Percentiles rank a stretch among this genome's conserved stretches.
These are phyloP conservation scores for Fermentozyma sake DNA, from an alignment of 1,139 yeast genomes.

Conservation along the genomic window DNA sequence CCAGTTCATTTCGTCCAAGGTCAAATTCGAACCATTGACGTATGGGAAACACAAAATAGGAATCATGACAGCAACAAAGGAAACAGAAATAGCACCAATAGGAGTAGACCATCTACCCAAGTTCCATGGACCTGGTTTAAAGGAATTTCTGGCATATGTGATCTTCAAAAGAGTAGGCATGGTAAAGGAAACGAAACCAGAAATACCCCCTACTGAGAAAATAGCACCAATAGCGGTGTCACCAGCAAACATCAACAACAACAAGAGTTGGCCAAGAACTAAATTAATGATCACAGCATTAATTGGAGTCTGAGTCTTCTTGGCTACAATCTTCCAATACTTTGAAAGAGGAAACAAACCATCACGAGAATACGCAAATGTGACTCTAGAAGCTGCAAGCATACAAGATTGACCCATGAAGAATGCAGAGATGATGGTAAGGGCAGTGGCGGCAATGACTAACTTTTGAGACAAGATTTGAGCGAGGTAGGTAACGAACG, in stretches of 20 bases:
- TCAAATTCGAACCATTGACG: conserved; percentile 43
- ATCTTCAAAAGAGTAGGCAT: conserved; percentile 61
- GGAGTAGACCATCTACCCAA: conserved; percentile 53
- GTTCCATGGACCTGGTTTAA: conserved; percentile 68
- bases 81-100: conserved; percentile 37
- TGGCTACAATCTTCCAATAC: conserved; percentile 52
- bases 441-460: conserved; percentile 52
- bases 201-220: conserved; percentile 73
- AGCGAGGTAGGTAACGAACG: conserved; percentile 53
- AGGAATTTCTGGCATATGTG: conserved; percentile 49
- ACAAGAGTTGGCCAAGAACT: conserved; percentile 50
- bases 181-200: conserved; percentile 68
- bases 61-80: conserved; percentile 56
- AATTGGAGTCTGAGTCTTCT: conserved; percentile 59
- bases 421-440: conserved; percentile 57
- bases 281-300: conserved; percentile 67
- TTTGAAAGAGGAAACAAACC: conserved; percentile 61
- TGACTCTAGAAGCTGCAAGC: conserved; percentile 67
- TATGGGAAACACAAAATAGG: conserved; percentile 68
- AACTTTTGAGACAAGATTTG: conserved; percentile 46
- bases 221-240: conserved; percentile 69
- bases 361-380: conserved; percentile 68
- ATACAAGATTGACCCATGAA: conserved; percentile 70
- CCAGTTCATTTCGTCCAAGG: conserved; percentile 61
- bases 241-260: conserved; percentile 63